Evolutionary conservation across 2,329 filamentous ascomycete genomes (phyloP), one percentile per base, ranked within the genome.

Genomic region (Aspergillus tamarii): DNA sequence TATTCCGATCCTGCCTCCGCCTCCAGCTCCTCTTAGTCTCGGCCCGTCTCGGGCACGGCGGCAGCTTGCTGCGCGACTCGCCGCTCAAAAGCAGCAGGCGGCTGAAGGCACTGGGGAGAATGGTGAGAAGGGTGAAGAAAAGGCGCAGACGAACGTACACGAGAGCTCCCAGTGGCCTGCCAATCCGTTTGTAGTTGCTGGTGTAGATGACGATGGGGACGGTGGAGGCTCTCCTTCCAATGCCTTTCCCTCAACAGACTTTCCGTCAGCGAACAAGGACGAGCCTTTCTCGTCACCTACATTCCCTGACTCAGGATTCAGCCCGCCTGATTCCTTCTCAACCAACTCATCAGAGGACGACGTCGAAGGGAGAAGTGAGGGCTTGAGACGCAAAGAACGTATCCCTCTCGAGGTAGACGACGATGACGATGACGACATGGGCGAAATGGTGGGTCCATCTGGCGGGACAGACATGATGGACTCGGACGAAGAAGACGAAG

Each of bases 31-130:
- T 14, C 83, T 97, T 72, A 95, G 94, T 76, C 89, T 94, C 41
- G 89, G 91, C 0, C 94, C 94, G 2, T 96, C 93, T 9, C 88
- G 94, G 59, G 94, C 94, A 9, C 88, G 94, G 57, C 85, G 93
- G 61, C 93, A 96, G 77, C 86, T 98, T n/a, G 94, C 93, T n/a
- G 91, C 92, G 14, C 88, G 94, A 14, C 84, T 98, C 72, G 87
- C 92, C 2, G 87, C 91, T 78, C 91, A 92, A 68, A 87, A 89
- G 69, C 90, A 92, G 76, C 87, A 88, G 68, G 79, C 83, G 7
- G 78, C 82, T 28, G 80, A 78, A 48, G 76, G 83, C 1, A 78
- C 66, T 9, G 72, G 74, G 26, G 72, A 74, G 6, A 73, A 70
- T 36, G 72, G 68, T 23, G 67, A 70, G 11, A 71, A 73, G 58